Percentiles rank a stretch among this genome's conserved stretches.
phyloP scores from a whole-genome alignment of 176 grass and related monocot species.

The Oryza brachyantha region DNA sequence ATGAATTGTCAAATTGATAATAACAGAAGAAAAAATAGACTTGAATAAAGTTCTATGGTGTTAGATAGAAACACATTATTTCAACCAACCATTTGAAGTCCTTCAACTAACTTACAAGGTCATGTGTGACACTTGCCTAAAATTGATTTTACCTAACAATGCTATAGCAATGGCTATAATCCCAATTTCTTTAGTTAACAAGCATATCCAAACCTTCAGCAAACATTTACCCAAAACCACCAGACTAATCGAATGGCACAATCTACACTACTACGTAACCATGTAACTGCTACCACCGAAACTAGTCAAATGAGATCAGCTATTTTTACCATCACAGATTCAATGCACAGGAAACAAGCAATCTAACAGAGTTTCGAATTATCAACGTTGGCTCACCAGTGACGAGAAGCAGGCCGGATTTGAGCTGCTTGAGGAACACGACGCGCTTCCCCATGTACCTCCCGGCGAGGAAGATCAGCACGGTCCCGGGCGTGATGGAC shows the following conservation, averaged over 20 bases:
- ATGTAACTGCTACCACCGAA: neutral
- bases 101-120: neutral
- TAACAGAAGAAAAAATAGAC: neutral
- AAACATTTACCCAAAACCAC: neutral
- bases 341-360: neutral
- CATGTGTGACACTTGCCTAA: neutral
- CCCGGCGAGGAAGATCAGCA: constrained; percentile 83
- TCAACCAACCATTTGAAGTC: neutral
- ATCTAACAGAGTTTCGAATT: neutral
- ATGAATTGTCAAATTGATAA: too few species aligned
- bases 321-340: neutral
- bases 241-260: neutral
- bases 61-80: neutral
- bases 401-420: constrained; percentile 80
- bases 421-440: constrained; percentile 89
- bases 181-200: neutral
- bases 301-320: neutral
- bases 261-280: neutral
- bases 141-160: neutral
- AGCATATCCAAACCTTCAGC: neutral
- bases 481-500: constrained; percentile 75
- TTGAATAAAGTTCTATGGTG: neutral
- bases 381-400: constrained; percentile 44
- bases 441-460: constrained; percentile 98
- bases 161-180: neutral